phyloP scores from a whole-genome alignment of 371 early-diverging fungal species.

The Massospora cicadina region DNA sequence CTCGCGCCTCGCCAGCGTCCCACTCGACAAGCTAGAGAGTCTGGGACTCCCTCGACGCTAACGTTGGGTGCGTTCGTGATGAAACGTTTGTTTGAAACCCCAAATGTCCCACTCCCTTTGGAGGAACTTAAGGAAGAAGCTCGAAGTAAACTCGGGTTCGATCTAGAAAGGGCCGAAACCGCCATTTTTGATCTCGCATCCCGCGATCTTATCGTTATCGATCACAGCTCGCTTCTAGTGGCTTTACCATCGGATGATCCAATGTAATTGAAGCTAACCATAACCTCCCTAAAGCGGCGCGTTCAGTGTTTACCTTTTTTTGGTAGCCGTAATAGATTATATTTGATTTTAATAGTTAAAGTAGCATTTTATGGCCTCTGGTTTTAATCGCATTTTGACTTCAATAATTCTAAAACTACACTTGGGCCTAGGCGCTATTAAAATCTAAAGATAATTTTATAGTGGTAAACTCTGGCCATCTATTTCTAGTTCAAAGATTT shows the following conservation, averaged over 20 bases:
- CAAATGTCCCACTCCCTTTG: background rate
- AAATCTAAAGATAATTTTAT: too few relatives aligned
- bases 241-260: background rate
- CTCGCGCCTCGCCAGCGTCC: background rate
- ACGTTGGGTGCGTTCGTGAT: background rate
- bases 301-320: too few relatives aligned
- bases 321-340: too few relatives aligned
- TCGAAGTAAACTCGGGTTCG: background rate
- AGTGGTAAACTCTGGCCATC: too few relatives aligned
- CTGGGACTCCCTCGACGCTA: background rate
- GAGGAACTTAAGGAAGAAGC: background rate
- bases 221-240: background rate
- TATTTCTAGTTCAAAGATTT: too few relatives aligned
- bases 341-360: too few relatives aligned
- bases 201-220: background rate
- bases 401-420: too few relatives aligned
- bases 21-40: background rate
- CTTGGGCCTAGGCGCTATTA: too few relatives aligned
- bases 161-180: background rate
- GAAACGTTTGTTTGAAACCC: background rate
- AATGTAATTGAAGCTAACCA: background rate
- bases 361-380: too few relatives aligned
- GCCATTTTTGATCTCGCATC: background rate
- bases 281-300: too few relatives aligned
- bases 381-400: too few relatives aligned